Base-by-base conservation (phyloP, 352 stramenopile species). In the Phytophthora citrophthora region DNA sequence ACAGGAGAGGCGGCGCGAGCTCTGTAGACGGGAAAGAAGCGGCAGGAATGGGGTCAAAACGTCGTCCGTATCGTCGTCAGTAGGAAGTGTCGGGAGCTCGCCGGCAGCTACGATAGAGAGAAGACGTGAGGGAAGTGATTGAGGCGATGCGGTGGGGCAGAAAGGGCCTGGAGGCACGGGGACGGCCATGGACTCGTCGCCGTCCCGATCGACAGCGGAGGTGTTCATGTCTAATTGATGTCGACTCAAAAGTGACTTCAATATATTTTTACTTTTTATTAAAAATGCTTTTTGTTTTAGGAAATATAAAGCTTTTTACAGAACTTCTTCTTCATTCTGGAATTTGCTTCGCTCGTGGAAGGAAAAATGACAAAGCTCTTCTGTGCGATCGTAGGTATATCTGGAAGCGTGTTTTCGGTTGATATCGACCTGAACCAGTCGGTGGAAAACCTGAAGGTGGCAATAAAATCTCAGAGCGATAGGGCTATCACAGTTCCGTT, bases 21-120 rank as follows among this genome's bases (percentile, higher is more conserved):
- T 49, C 54, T 87, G 66, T 11, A 90, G 72, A 2, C 79, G 78
- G 23, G 73, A 73, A 5, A 90, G 53, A 34, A 88, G 62, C 31
- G 81, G 78, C 29, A 88, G 38, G 51, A 88, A 81, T 0, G 78
- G 69, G 39, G 67, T 60, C 39, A 86, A 39, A 8, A 84, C 27
- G 6, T 56, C 51, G 9, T 68, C 56, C 16, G 32, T 48, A 16
- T 45, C 41, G 23, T 61, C n/a, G 26, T 39, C 18, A 24, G 34
- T 8, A 61, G 68, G 52, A 2, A 80, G 56, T 15, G 55, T 23
- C 20, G 67, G 34, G 5, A 81, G 44, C 5, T 75, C 34, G 24
- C 72, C 72, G 7, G 60, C 48, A 0, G 61, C 61, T 10, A 76
- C 53, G 23, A 64, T 32, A 5, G 62, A 73, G 24, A 81, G 58